Percentiles rank a stretch among this genome's conserved stretches.
These are phyloP conservation scores for Lentinula sp. DNA, from an alignment of 768 basidiomycete species.

Conservation along the genomic window DNA sequence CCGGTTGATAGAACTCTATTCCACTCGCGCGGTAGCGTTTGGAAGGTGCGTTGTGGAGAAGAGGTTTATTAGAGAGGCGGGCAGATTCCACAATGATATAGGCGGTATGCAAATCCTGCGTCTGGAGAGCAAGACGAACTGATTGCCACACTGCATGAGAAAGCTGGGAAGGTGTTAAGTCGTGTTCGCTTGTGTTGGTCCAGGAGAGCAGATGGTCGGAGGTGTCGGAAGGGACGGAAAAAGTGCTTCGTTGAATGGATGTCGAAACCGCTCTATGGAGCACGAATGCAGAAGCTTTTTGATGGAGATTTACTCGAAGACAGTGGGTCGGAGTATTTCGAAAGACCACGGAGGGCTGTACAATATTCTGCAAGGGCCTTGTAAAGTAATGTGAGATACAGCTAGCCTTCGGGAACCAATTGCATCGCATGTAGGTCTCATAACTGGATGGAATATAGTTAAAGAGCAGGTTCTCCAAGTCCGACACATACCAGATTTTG, in stretches of 20 bases:
- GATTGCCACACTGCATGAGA: background rate
- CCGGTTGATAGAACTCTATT: conserved; percentile 39
- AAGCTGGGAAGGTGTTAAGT: background rate
- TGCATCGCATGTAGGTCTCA: conserved; percentile 9
- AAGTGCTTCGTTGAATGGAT: background rate
- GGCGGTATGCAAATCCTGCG: background rate
- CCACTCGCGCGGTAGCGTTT: conserved; percentile 8
- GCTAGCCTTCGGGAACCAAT: conserved; percentile 7
- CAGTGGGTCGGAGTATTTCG: background rate
- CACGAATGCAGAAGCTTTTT: background rate
- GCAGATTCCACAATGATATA: conserved; percentile 1
- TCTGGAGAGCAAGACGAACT: background rate
- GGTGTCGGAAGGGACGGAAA: background rate
- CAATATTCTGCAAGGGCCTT: background rate
- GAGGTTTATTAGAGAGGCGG: conserved; percentile 5
- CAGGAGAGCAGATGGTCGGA: background rate
- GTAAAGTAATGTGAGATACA: background rate
- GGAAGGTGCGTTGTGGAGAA: background rate
- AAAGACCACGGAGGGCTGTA: background rate
- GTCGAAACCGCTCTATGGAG: background rate
- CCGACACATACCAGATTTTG: background rate
- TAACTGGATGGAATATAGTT: background rate
- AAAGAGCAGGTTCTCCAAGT: background rate
- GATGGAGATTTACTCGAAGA: background rate
- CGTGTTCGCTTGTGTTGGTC: background rate